These are phyloP conservation scores for Anacardium occidentale DNA, from an alignment of 345 rosid species.

Conservation along the genomic window DNA sequence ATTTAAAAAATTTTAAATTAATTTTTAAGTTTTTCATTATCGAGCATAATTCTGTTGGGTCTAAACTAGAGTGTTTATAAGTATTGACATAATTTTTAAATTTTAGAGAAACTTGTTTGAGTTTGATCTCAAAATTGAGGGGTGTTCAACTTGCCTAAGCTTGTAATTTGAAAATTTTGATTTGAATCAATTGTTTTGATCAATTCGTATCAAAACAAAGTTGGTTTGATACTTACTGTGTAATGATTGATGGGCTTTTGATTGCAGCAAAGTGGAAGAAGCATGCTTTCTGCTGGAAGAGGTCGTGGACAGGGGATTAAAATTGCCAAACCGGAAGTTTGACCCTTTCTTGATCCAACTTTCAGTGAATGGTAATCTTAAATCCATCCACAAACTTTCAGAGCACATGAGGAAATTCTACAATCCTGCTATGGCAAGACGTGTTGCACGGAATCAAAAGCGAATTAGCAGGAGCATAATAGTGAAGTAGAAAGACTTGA, in stretches of 20 bases:
- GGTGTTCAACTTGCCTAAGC: no score
- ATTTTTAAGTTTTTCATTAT: no score
- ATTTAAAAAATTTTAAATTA: no score
- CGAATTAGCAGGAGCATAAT: slow-evolving; percentile 59
- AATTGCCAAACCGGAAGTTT: slow-evolving; percentile 63
- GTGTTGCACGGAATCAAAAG: slow-evolving; percentile 68
- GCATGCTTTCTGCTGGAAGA: slow-evolving; percentile 73
- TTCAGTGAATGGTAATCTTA: slow-evolving; percentile 65
- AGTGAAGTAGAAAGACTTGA: slow-evolving; percentile 41
- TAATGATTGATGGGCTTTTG: slow-evolving; percentile 85
- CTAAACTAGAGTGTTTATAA: no score
- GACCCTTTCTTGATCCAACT: slow-evolving; percentile 78
- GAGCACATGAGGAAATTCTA: slow-evolving; percentile 80
- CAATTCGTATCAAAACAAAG: no score
- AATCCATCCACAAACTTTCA: slow-evolving; percentile 68
- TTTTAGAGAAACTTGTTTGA: no score
- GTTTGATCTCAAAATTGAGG: no score
- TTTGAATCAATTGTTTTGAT: no score
- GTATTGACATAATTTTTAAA: no score
- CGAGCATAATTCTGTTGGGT: no score
- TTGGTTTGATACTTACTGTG: slow-evolving; percentile 72
- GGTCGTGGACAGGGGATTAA: slow-evolving; percentile 60
- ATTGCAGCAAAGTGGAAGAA: slow-evolving; percentile 58
- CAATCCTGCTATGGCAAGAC: slow-evolving; percentile 83
- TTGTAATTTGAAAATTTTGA: no score